Evolutionary conservation across 805 yeast species (phyloP).

Genomic region (Kluyveromyces nonfermentans): DNA sequence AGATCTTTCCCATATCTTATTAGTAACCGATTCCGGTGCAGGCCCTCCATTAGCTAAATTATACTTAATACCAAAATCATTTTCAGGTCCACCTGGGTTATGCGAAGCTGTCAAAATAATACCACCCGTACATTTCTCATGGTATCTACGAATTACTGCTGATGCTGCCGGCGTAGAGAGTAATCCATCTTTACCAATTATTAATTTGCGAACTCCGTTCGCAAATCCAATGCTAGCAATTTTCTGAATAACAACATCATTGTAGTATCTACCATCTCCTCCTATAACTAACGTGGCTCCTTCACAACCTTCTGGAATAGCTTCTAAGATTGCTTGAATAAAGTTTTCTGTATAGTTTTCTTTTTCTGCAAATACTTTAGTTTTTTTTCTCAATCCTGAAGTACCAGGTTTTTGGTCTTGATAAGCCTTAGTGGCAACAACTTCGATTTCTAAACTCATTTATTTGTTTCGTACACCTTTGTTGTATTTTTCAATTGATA

Average conservation of each 20-base stretch:
- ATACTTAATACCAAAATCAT: constrained; percentile 93
- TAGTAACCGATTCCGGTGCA: constrained; percentile 91
- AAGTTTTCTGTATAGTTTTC: constrained; percentile 85
- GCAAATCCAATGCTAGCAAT: constrained; percentile 83
- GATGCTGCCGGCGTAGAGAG: constrained; percentile 95
- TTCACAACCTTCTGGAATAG: constrained; percentile 83
- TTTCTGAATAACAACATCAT: constrained; percentile 67
- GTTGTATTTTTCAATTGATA: too few relatives aligned
- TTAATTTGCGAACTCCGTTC: constrained; percentile 76
- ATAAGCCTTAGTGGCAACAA: constrained; percentile 62
- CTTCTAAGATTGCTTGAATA: constrained; percentile 71
- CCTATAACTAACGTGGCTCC: constrained; percentile 81
- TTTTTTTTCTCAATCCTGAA: constrained; percentile 91
- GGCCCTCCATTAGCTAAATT: constrained; percentile 95
- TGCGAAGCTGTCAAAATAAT: constrained; percentile 94
- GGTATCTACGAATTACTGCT: constrained; percentile 70
- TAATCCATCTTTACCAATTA: constrained; percentile 81
- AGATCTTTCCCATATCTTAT: constrained; percentile 70
- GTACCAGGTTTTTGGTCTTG: constrained; percentile 96
- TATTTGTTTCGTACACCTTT: not conserved
- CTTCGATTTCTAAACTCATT: constrained; percentile 20
- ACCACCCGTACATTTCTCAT: constrained; percentile 72
- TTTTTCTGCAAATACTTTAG: constrained; percentile 64
- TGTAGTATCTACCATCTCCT: constrained; percentile 94
- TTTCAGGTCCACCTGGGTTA: constrained; percentile 93